These are phyloP conservation scores for Glomus cerebriforme DNA, from an alignment of 192 early-diverging fungal genomes.

Conservation along the genomic window DNA sequence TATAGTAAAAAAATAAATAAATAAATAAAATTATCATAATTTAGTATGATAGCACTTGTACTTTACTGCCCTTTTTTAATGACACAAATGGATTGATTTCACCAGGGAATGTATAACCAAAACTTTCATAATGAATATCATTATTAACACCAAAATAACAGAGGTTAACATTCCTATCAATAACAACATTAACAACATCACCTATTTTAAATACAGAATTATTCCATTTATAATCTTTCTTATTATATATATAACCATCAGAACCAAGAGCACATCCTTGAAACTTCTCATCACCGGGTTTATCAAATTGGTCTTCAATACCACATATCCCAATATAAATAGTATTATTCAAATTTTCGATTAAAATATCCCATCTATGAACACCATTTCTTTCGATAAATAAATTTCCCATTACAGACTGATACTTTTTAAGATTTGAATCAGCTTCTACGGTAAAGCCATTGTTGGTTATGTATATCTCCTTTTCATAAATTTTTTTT, in stretches of 20 bases:
- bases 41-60: neutral
- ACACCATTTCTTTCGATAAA: neutral
- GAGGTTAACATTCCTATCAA: slow-evolving; percentile 19
- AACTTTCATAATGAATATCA: neutral
- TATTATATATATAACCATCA: neutral
- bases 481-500: too few species aligned
- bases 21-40: too few species aligned
- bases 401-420: neutral
- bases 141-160: slow-evolving; percentile 21
- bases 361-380: slow-evolving; percentile 15
- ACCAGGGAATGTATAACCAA: slow-evolving; percentile 2
- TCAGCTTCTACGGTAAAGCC: neutral
- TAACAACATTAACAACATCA: slow-evolving; percentile 19
- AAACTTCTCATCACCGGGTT: neutral
- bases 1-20: too few species aligned
- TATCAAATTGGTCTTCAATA: neutral
- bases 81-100: slow-evolving; percentile 25
- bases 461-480: neutral
- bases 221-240: neutral
- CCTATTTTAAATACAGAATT: neutral
- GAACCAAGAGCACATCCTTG: neutral
- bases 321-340: slow-evolving; percentile 15
- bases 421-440: neutral
- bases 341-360: neutral
- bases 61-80: neutral